Evolutionary conservation across 202 grass and related monocot genomes (phyloP).

Genomic region (Schoenoplectus tabernaemontani): DNA sequence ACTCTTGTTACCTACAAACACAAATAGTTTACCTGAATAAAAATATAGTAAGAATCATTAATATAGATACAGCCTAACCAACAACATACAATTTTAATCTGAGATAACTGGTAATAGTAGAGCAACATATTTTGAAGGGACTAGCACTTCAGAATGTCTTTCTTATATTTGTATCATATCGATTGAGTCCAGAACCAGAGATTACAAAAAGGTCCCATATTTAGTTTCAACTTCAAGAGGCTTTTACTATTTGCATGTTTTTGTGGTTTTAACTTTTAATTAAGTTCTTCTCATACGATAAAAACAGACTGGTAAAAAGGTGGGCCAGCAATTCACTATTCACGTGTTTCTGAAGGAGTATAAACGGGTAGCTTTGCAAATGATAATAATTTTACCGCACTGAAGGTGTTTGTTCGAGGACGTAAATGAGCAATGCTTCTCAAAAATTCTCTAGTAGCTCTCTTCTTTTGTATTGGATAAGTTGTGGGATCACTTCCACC

Average conservation of each 20-base stretch:
- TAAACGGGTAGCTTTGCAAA: conserved; percentile 1
- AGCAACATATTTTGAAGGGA: not conserved
- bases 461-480: conserved; percentile 98
- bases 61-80: not conserved
- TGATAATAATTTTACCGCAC: conserved; percentile 56
- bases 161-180: not conserved
- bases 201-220: not conserved
- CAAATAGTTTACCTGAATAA: conserved; percentile 17
- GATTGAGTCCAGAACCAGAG: not conserved
- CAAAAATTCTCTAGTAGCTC: conserved; percentile 81
- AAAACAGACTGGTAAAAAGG: not conserved
- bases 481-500: conserved; percentile 72
- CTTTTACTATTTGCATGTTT: not conserved
- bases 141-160: not conserved
- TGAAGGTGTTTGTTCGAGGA: conserved; percentile 97
- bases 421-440: conserved; percentile 89
- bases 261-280: not conserved
- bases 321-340: not conserved
- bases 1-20: conserved; percentile 84
- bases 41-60: not conserved
- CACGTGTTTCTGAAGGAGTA: not conserved
- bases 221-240: not conserved
- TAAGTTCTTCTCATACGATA: not conserved
- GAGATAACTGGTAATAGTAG: not conserved
- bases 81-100: not conserved